phyloP scores from a whole-genome alignment of 2,329 filamentous ascomycete genomes.

The Pseudogymnoascus sp. region DNA sequence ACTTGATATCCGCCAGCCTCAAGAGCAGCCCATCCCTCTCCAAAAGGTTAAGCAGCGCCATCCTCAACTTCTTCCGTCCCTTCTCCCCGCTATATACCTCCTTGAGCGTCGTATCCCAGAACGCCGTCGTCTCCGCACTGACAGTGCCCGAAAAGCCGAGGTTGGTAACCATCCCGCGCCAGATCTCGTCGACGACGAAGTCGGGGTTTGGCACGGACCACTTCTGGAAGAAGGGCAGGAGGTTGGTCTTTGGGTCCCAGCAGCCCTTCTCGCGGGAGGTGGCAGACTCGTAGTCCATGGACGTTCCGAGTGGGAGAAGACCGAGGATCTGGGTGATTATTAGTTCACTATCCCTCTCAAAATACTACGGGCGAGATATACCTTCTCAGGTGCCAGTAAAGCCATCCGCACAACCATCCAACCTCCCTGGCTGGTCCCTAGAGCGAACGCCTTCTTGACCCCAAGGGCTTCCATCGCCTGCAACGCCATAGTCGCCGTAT shows the following conservation, averaged over 20 bases:
- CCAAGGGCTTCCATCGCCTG: constrained; percentile 46
- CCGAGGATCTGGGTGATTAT: constrained; percentile 34
- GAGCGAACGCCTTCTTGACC: constrained; percentile 39
- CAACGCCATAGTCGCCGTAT: constrained; percentile 44
- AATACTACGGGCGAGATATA: constrained; percentile 18
- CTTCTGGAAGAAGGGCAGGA: constrained; percentile 34
- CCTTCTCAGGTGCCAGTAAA: constrained; percentile 40
- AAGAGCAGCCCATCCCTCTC: constrained; percentile 40
- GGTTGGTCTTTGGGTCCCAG: constrained; percentile 39
- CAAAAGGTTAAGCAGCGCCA: constrained; percentile 37
- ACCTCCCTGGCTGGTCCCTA: constrained; percentile 45
- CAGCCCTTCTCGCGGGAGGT: constrained; percentile 38
- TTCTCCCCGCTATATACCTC: constrained; percentile 41
- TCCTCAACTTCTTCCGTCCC: constrained; percentile 39
- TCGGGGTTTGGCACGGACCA: constrained; percentile 37
- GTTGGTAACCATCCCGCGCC: constrained; percentile 36
- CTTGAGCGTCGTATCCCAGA: constrained; percentile 40
- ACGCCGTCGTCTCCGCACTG: constrained; percentile 30
- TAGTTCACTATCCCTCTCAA: not conserved
- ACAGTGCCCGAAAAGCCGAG: constrained; percentile 39
- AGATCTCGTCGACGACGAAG: constrained; percentile 40
- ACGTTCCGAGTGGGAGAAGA: constrained; percentile 40
- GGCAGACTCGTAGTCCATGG: constrained; percentile 45
- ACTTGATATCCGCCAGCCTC: constrained; percentile 39
- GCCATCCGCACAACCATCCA: constrained; percentile 45